Percentiles rank a stretch among this genome's conserved stretches.
Evolutionary conservation across 2,329 filamentous ascomycete species (phyloP).

Genomic region (Parastagonospora avenae): DNA sequence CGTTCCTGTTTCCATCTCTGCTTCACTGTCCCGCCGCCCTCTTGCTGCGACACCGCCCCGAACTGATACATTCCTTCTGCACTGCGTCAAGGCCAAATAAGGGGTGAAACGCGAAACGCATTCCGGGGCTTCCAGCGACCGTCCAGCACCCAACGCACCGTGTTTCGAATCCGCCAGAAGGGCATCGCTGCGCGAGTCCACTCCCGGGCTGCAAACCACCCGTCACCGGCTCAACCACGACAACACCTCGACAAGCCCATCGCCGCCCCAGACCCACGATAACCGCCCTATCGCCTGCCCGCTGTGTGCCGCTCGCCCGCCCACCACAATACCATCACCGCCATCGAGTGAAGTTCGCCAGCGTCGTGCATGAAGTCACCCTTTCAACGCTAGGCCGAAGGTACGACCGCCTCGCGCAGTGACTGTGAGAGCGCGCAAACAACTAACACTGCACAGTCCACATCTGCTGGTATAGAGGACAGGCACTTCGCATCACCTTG

Average conservation of each 20-base stretch:
- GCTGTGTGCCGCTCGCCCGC: constrained; percentile 9
- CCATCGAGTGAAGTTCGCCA: constrained; percentile 8
- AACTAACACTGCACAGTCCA: constrained; percentile 30
- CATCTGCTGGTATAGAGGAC: constrained; percentile 25
- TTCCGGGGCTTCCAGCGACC: constrained; percentile 36
- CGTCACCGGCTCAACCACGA: constrained; percentile 12
- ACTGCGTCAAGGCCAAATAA: constrained; percentile 25
- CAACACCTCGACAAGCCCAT: constrained; percentile 6
- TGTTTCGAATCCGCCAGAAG: constrained; percentile 42
- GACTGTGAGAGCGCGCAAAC: constrained; percentile 4
- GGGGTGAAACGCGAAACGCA: constrained; percentile 43
- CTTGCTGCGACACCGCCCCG: constrained; percentile 8
- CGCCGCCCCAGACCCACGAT: constrained; percentile 5
- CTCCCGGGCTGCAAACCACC: constrained; percentile 17
- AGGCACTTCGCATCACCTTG: constrained; percentile 10
- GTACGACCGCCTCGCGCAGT: constrained; percentile 20
- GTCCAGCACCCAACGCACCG: constrained; percentile 39
- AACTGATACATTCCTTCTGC: constrained; percentile 36
- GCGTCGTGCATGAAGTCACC: constrained; percentile 30
- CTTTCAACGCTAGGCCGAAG: constrained; percentile 27
- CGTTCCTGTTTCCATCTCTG: constrained; percentile 23
- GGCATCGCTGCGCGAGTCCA: constrained; percentile 44
- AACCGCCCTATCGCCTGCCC: constrained; percentile 2
- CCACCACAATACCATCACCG: constrained; percentile 5
- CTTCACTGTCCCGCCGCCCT: constrained; percentile 7